phyloP scores from a whole-genome alignment of 2,329 filamentous ascomycete genomes.

The Calonectria montana region DNA sequence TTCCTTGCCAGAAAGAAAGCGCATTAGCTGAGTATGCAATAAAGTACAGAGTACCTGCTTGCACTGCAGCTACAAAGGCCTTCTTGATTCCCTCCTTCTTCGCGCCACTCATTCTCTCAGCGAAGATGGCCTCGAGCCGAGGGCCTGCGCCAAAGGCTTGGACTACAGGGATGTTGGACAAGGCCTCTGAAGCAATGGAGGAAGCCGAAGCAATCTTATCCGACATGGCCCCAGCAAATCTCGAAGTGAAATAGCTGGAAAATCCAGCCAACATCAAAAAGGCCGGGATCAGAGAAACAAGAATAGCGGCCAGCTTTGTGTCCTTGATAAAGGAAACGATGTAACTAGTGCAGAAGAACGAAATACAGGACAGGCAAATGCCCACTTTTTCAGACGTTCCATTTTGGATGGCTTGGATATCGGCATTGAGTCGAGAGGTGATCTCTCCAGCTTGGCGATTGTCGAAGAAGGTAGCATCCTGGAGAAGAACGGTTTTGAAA shows the following conservation, averaged over 20 bases:
- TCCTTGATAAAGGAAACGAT: conserved; percentile 75
- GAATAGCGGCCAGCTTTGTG: conserved; percentile 70
- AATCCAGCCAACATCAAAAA: conserved; percentile 69
- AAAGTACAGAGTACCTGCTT: conserved; percentile 73
- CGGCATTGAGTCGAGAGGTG: conserved; percentile 70
- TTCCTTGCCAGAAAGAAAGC: conserved; percentile 76
- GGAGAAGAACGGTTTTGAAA: conserved; percentile 66
- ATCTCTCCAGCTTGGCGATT: conserved; percentile 71
- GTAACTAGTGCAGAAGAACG: conserved; percentile 76
- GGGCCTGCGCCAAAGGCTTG: conserved; percentile 71
- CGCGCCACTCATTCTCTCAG: conserved; percentile 61
- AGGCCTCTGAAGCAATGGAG: conserved; percentile 71
- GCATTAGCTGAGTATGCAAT: conserved; percentile 76
- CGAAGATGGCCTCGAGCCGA: conserved; percentile 70
- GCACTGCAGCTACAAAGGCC: conserved; percentile 64
- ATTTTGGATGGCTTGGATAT: conserved; percentile 74
- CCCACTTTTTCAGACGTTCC: conserved; percentile 80
- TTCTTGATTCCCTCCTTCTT: conserved; percentile 68
- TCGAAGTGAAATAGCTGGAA: conserved; percentile 65
- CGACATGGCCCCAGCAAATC: conserved; percentile 61
- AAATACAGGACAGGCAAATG: conserved; percentile 69
- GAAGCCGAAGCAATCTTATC: conserved; percentile 67
- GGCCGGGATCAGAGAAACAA: conserved; percentile 71
- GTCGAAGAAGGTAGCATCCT: conserved; percentile 74
- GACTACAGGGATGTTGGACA: conserved; percentile 70